Evolutionary conservation across 1,284 basidiomycete species (phyloP).

Genomic region (Stygiomarasmius scandens): DNA sequence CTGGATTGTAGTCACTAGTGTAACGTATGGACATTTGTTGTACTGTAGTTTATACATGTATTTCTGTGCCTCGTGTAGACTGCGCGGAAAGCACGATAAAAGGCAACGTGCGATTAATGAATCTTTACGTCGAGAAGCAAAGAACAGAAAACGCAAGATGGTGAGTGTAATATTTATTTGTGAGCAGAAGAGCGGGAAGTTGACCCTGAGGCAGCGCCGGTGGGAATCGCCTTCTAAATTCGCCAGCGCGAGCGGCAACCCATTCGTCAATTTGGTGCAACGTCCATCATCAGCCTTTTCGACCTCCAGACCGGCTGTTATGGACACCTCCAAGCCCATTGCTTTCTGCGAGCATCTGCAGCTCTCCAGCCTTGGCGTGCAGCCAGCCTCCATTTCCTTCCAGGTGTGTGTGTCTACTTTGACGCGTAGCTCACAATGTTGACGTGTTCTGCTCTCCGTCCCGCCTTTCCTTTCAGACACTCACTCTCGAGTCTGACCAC

Average conservation of each 20-base stretch:
- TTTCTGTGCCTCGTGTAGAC: not conserved
- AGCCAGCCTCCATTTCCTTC: conserved; percentile 96
- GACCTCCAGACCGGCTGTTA: conserved; percentile 37
- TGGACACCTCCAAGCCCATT: conserved; percentile 70
- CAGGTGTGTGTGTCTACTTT: conserved; percentile 61
- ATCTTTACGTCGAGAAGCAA: not conserved
- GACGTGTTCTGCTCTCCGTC: conserved; percentile 28
- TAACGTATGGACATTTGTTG: not conserved
- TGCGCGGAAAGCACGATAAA: not conserved
- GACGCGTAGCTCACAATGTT: conserved; percentile 29
- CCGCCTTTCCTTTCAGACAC: conserved; percentile 50
- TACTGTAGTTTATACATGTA: not conserved
- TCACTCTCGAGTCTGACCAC: conserved; percentile 96
- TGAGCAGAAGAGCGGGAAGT: not conserved
- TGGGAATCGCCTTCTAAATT: not conserved
- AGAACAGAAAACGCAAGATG: not conserved
- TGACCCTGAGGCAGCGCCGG: not conserved
- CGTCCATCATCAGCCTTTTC: conserved; percentile 5
- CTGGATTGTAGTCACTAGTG: conserved; percentile 32
- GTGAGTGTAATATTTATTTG: not conserved
- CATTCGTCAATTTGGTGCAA: conserved; percentile 3
- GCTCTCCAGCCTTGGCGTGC: conserved; percentile 94
- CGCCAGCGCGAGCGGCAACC: not conserved
- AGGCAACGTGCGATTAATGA: not conserved
- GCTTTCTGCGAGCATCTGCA: conserved; percentile 87